Base-by-base conservation (phyloP, 2,329 filamentous ascomycete species). In the Cladosporium halotolerans region DNA sequence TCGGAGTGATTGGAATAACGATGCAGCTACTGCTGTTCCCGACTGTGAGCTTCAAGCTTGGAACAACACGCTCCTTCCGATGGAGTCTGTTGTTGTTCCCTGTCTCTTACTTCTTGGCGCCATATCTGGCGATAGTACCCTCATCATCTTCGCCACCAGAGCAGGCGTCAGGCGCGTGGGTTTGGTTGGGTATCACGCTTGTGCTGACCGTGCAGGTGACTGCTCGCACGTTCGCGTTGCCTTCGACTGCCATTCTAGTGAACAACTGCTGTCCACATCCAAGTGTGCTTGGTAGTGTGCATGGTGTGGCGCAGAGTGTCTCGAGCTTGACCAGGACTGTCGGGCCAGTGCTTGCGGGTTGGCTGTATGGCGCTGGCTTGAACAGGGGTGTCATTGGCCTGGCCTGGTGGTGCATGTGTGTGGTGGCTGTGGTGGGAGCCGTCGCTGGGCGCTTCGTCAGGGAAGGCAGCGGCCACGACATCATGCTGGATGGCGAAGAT, bases 381-480 rank as follows among this genome's bases (percentile, higher is more conserved):
- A 67, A 73, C 36, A 65, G 71, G 48, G 80, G 80, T 4, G 69
- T 80, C 34, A 75, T 83, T 3, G 80, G 79, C 0, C 65, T 72
- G n/a, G 73, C 79, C 1, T 83, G 79, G 79, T 83, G 80, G 80
- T 71, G 68, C 23, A 67, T 81, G 60, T 77, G 79, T 0, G 63
- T 68, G 13, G 72, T 84, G 40, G 78, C 81, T 1, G 66, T 77
- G 1, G 50, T 81, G 3, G 82, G 82, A 0, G 84, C 80, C 64
- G 62, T 76, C 3, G 75, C 82, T 10, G 78, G 81, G 0, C 73
- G 81, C 66, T 76, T 76, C 48, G 80, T 87, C 9, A 76, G 79
- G 45, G 84, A 88, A 60, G 84, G 83, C 0, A 78, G 73, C 58
- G 82, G 82, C 2, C 80, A 83, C 65, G 81, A 84, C 65, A 76